Percentiles rank a stretch among this genome's conserved stretches.
Evolutionary conservation across 2,329 filamentous ascomycete genomes (phyloP).

Genomic region (Pseudogymnoascus pannorum): DNA sequence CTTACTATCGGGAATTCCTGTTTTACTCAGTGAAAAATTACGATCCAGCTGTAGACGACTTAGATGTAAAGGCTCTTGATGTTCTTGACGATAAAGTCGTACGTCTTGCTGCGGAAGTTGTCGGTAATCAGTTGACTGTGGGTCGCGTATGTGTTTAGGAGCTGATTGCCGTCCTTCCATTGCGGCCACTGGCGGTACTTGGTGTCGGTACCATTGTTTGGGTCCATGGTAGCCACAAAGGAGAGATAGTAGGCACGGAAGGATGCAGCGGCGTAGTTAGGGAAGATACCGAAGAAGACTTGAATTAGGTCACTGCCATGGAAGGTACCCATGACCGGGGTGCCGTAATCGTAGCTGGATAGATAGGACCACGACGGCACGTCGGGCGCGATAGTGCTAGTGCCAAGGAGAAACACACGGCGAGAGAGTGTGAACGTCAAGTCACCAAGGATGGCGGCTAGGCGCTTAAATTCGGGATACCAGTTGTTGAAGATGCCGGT

Average conservation of each 20-base stretch:
- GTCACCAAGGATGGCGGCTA: constrained; percentile 70
- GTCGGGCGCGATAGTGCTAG: constrained; percentile 41
- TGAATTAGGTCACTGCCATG: constrained; percentile 64
- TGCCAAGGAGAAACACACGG: constrained; percentile 50
- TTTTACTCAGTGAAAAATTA: background rate
- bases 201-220: constrained; percentile 47
- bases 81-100: constrained; percentile 33
- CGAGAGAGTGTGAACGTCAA: constrained; percentile 66
- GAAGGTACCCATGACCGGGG: constrained; percentile 67
- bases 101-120: constrained; percentile 40
- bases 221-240: constrained; percentile 64
- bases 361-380: constrained; percentile 71
- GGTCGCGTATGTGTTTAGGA: constrained; percentile 42
- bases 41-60: background rate
- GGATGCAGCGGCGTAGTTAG: constrained; percentile 52
- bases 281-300: constrained; percentile 57
- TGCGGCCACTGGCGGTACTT: constrained; percentile 42
- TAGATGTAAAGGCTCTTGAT: constrained; percentile 11
- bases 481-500: constrained; percentile 62
- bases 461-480: constrained; percentile 70
- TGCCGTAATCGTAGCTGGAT: constrained; percentile 62
- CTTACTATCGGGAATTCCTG: background rate
- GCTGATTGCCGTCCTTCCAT: constrained; percentile 42
- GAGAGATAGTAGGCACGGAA: constrained; percentile 65
- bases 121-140: constrained; percentile 36